phyloP scores from a whole-genome alignment of 345 rosid species.

The Populus ilicifolia region DNA sequence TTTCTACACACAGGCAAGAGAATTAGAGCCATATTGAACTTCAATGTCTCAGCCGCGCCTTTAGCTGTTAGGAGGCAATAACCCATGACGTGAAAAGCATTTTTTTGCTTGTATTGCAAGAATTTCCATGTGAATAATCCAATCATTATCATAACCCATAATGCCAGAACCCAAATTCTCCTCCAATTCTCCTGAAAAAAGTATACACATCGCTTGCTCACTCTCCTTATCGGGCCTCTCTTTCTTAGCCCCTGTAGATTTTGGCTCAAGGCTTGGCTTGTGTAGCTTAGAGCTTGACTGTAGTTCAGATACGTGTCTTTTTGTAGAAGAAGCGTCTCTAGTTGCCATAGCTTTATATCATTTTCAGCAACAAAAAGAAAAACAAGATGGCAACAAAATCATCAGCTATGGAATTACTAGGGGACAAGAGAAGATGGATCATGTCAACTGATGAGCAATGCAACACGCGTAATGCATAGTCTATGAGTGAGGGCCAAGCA shows the following conservation, averaged over 20 bases:
- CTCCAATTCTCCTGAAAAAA: constrained; percentile 85
- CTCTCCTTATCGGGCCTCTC: constrained; percentile 48
- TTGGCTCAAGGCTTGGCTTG: constrained; percentile 97
- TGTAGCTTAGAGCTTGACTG: constrained; percentile 94
- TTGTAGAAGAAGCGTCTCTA: constrained; percentile 91
- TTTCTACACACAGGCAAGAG: constrained; percentile 96
- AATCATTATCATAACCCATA: constrained; percentile 81
- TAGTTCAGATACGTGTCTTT: constrained; percentile 93
- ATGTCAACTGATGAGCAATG: constrained; percentile 19
- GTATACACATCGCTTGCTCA: constrained; percentile 49
- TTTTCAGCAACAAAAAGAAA: constrained; percentile 7
- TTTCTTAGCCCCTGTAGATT: constrained; percentile 83
- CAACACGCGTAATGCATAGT: constrained; percentile 4
- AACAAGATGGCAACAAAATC: background rate
- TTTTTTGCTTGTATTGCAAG: constrained; percentile 67
- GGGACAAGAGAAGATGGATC: constrained; percentile 16
- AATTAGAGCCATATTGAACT: constrained; percentile 93
- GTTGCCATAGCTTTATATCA: constrained; percentile 84
- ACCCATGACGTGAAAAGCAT: constrained; percentile 74
- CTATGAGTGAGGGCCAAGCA: background rate
- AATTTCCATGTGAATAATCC: constrained; percentile 90
- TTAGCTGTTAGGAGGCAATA: constrained; percentile 90
- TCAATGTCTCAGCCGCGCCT: constrained; percentile 94
- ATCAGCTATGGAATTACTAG: background rate
- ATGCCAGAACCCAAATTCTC: constrained; percentile 77